phyloP scores from a whole-genome alignment of 352 stramenopile species.

The Globisporangium barbulae region DNA sequence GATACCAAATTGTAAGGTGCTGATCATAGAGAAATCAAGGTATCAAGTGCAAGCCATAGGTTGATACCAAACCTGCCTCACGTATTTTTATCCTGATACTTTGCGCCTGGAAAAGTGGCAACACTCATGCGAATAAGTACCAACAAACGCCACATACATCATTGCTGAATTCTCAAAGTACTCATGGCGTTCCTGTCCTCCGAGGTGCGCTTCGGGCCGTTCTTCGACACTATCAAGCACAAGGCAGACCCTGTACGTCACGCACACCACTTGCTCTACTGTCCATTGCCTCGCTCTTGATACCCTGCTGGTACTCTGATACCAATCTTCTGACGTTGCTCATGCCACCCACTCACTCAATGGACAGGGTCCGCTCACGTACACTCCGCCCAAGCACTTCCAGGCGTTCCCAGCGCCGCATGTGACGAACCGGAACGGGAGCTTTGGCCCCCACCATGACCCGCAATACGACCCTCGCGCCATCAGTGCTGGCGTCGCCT shows the following conservation, averaged over 20 bases:
- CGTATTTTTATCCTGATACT: conserved; percentile 11
- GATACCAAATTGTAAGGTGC: not conserved
- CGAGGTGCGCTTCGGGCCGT: conserved; percentile 44
- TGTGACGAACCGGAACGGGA: conserved; percentile 24
- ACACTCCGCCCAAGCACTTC: conserved; percentile 21
- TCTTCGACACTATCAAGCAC: conserved; percentile 29
- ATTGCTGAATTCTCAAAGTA: not conserved
- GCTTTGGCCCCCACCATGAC: conserved; percentile 37
- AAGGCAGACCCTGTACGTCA: conserved; percentile 38
- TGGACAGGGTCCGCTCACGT: conserved; percentile 44
- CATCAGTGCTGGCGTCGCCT: conserved; percentile 1
- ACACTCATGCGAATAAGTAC: no score
- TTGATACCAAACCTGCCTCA: not conserved
- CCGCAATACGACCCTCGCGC: not conserved
- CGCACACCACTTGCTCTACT: not conserved
- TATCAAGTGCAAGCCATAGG: not conserved
- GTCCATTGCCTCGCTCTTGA: no score
- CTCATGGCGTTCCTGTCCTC: conserved; percentile 41
- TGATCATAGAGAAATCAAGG: conserved; percentile 1
- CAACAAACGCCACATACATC: no score
- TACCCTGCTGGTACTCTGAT: not conserved
- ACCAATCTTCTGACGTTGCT: not conserved
- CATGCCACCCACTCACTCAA: not conserved
- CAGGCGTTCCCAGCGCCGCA: conserved; percentile 19
- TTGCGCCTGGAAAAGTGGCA: not conserved